Percentiles rank a stretch among this genome's conserved stretches.
Conservation (phyloP, 2,329 filamentous ascomycete species). For the Botrytis sinoallii region DNA sequence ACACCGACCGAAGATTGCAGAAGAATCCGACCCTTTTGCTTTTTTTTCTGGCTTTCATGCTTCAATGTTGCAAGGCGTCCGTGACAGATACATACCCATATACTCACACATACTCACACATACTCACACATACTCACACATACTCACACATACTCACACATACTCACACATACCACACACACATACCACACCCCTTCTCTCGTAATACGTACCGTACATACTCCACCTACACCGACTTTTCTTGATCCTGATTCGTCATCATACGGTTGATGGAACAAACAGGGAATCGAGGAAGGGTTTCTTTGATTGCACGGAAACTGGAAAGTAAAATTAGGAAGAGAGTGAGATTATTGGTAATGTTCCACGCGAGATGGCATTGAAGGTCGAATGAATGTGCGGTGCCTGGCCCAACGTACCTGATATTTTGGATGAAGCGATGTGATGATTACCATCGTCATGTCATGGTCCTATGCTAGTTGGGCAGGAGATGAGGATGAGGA, state of each 20-base stretch:
- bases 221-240: constrained; percentile 6
- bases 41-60: neutral
- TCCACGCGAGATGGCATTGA: neutral
- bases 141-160: neutral
- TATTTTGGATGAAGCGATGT: neutral
- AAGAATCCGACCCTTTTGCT: neutral
- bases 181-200: neutral
- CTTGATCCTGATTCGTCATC: constrained; percentile 8
- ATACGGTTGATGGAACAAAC: neutral
- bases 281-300: neutral
- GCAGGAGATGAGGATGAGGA: too few relatives aligned
- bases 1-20: neutral
- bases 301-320: neutral
- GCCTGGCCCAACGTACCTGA: constrained; percentile 1
- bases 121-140: too few relatives aligned
- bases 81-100: neutral
- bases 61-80: neutral
- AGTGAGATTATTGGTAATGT: neutral
- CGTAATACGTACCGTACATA: neutral
- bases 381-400: neutral
- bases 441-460: neutral
- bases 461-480: neutral
- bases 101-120: neutral
- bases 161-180: neutral
- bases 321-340: neutral